Conservation (phyloP, 768 basidiomycete genomes). For the Tubosaeta sp. region DNA sequence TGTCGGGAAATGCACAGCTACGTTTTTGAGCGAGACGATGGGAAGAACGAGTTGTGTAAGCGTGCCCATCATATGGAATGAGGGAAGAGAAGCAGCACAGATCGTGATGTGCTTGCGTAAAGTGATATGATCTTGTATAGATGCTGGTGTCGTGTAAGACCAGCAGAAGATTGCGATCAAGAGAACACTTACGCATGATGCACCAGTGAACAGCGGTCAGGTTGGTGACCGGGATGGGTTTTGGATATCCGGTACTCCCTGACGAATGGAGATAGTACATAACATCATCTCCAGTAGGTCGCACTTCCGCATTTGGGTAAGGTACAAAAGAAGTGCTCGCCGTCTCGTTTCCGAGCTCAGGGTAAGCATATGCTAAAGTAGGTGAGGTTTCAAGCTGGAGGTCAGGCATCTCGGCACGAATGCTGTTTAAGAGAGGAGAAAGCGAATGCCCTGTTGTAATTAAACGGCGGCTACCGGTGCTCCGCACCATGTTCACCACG, state of each 20-base stretch:
- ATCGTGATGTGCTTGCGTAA: constrained; percentile 1
- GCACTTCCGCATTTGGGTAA: constrained; percentile 3
- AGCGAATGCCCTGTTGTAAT: no score
- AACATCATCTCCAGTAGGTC: constrained; percentile 14
- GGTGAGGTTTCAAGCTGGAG: no score
- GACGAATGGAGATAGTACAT: constrained; percentile 43
- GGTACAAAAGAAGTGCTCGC: background rate
- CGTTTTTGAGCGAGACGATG: constrained; percentile 8
- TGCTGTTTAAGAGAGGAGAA: constrained; percentile 15
- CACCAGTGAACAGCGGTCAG: constrained; percentile 31
- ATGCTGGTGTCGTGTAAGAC: constrained; percentile 2
- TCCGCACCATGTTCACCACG: constrained; percentile 31
- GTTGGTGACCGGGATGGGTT: constrained; percentile 36
- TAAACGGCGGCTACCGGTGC: constrained; percentile 37
- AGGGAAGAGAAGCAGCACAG: constrained; percentile 13
- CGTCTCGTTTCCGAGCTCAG: constrained; percentile 1
- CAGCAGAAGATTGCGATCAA: background rate
- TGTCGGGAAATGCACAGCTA: constrained; percentile 19
- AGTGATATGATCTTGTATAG: constrained; percentile 1
- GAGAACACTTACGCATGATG: constrained; percentile 27
- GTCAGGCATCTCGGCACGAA: constrained; percentile 17
- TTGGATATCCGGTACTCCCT: constrained; percentile 46
- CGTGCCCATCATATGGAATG: constrained; percentile 14
- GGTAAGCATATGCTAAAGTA: constrained; percentile 12
- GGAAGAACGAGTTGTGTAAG: constrained; percentile 15